These are phyloP conservation scores for Miscanthus sacchariflorus DNA, from an alignment of 202 grass and related monocot genomes.

Conservation along the genomic window DNA sequence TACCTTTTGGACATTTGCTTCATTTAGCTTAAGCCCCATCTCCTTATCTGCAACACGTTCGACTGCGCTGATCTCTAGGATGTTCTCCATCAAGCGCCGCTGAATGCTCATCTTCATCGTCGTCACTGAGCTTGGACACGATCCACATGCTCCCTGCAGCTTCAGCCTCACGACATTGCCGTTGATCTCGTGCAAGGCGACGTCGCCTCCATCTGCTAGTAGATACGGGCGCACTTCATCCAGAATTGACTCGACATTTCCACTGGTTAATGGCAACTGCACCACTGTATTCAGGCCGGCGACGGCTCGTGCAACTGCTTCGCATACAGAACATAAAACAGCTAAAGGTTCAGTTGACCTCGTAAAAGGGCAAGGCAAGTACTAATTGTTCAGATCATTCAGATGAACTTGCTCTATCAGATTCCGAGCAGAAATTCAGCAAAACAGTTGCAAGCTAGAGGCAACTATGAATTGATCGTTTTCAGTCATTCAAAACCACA, in stretches of 20 bases:
- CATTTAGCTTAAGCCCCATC: conserved; percentile 68
- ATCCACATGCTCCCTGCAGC: conserved; percentile 78
- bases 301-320: conserved; percentile 62
- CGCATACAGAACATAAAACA: neutral
- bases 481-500: neutral
- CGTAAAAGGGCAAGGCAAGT: neutral
- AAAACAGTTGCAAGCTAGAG: neutral
- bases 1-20: conserved; percentile 77
- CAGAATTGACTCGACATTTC: conserved; percentile 70
- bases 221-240: conserved; percentile 85
- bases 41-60: conserved; percentile 66
- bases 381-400: neutral
- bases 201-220: conserved; percentile 77
- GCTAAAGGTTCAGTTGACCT: neutral
- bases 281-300: conserved; percentile 44
- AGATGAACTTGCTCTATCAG: neutral
- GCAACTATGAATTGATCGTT: neutral
- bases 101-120: conserved; percentile 86
- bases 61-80: conserved; percentile 75
- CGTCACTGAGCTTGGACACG: conserved; percentile 70
- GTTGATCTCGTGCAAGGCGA: conserved; percentile 74
- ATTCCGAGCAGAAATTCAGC: neutral
- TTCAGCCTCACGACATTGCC: conserved; percentile 76
- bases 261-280: conserved; percentile 65
- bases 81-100: conserved; percentile 74